Evolutionary conservation across 208 protist genomes (phyloP).

Genomic region (Leishmania mexicana): DNA sequence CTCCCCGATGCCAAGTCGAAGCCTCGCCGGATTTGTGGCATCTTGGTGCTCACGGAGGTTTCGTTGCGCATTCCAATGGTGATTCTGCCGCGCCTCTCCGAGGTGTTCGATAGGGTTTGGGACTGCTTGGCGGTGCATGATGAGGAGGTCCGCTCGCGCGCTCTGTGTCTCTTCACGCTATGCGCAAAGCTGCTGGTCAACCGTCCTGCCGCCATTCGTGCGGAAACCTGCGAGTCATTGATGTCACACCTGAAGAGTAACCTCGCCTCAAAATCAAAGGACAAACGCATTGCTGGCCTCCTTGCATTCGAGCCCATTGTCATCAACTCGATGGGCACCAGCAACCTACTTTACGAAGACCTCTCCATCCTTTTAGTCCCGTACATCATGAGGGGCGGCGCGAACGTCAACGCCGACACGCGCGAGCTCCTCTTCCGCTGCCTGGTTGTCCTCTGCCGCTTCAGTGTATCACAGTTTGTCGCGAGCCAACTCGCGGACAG

Average conservation of each 20-base stretch:
- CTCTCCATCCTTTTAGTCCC: conserved; percentile 77
- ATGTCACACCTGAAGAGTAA: conserved; percentile 67
- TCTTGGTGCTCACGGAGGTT: conserved; percentile 79
- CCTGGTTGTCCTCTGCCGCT: conserved; percentile 76
- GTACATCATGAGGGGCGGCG: conserved; percentile 57
- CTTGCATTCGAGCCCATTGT: conserved; percentile 88
- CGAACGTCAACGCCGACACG: conserved; percentile 36
- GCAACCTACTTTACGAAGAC: conserved; percentile 66
- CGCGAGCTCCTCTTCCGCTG: conserved; percentile 63
- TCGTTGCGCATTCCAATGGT: conserved; percentile 64
- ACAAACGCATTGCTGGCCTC: conserved; percentile 71
- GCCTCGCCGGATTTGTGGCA: conserved; percentile 60
- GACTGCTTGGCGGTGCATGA: conserved; percentile 47
- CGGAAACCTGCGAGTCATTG: conserved; percentile 54
- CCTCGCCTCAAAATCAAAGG: conserved; percentile 60
- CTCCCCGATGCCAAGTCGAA: conserved; percentile 39
- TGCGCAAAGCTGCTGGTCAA: conserved; percentile 74
- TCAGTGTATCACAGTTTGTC: conserved; percentile 73
- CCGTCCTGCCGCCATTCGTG: conserved; percentile 42
- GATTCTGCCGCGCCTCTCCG: conserved; percentile 61
- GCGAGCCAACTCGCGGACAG: conserved; percentile 73
- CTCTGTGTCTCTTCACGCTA: conserved; percentile 64
- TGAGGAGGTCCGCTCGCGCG: conserved; percentile 56
- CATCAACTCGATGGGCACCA: conserved; percentile 60
- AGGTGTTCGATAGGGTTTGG: conserved; percentile 81